These are phyloP conservation scores for Pichia sp. DNA, from an alignment of 1,139 yeast species.

Conservation along the genomic window DNA sequence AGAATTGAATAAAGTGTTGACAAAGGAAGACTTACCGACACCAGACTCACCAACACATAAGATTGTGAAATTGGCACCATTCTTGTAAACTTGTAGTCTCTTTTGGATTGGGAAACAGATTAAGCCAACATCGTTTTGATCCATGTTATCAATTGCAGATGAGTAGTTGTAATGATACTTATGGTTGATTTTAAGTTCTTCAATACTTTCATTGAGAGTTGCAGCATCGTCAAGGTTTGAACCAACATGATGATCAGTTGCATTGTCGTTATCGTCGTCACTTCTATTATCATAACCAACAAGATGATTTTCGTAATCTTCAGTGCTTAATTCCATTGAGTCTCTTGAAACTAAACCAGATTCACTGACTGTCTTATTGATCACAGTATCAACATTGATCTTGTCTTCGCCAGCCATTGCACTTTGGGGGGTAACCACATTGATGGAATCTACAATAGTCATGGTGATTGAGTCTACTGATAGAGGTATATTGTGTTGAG, in stretches of 20 bases:
- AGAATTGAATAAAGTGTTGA: constrained; percentile 42
- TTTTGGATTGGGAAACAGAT: constrained; percentile 31
- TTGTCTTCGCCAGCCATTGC: constrained; percentile 19
- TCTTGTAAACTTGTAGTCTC: constrained; percentile 28
- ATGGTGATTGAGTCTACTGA: too few relatives aligned
- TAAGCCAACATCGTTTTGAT: constrained; percentile 28
- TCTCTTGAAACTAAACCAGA: constrained; percentile 1
- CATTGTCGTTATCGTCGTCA: constrained; percentile 11
- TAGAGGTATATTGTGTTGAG: too few relatives aligned
- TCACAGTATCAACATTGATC: constrained; percentile 17
- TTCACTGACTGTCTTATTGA: constrained; percentile 6
- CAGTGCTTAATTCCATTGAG: neutral
- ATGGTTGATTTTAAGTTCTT: constrained; percentile 2
- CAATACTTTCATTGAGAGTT: constrained; percentile 5
- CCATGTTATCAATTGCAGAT: constrained; percentile 26
- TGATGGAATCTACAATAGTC: constrained; percentile 22
- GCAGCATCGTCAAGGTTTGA: constrained; percentile 14
- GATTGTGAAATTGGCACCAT: constrained; percentile 41
- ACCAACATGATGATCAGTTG: neutral
- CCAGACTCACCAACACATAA: constrained; percentile 48
- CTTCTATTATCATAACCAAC: neutral
- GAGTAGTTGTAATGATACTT: constrained; percentile 26
- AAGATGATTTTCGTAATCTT: constrained; percentile 1
- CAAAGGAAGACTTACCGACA: constrained; percentile 43
- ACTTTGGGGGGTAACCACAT: constrained; percentile 17